phyloP scores from a whole-genome alignment of 768 basidiomycete species.

The Mycena capillaripes region DNA sequence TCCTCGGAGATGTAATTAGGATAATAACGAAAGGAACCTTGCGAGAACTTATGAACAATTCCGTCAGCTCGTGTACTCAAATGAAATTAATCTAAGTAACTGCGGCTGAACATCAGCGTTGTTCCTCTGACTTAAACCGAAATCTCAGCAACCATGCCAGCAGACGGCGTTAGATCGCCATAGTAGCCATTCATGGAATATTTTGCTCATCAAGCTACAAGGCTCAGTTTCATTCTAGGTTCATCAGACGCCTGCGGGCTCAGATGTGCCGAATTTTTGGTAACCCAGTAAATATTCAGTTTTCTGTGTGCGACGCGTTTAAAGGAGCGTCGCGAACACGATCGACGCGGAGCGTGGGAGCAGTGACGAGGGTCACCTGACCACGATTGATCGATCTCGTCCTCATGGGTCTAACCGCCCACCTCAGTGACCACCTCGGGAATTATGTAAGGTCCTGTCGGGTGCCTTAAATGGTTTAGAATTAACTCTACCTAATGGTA shows the following conservation, averaged over 20 bases:
- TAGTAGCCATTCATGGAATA: neutral
- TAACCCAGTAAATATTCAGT: neutral
- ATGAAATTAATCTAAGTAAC: too few species aligned
- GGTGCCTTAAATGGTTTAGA: too few species aligned
- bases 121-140: conserved; percentile 2
- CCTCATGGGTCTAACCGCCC: too few species aligned
- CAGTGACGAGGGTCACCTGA: too few species aligned
- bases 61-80: conserved; percentile 2
- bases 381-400: too few species aligned
- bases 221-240: conserved; percentile 5
- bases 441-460: too few species aligned
- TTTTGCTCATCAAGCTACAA: neutral
- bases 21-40: conserved; percentile 5
- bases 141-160: conserved; percentile 2
- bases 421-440: too few species aligned
- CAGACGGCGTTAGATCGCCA: neutral
- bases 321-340: neutral
- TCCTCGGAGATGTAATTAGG: neutral
- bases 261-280: neutral
- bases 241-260: conserved; percentile 2
- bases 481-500: too few species aligned
- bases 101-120: neutral
- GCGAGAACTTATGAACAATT: conserved; percentile 13
- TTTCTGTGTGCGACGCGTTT: neutral
- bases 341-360: conserved; percentile 6